These are phyloP conservation scores for Periconia digitata DNA, from an alignment of 2,329 filamentous ascomycete species.

Conservation along the genomic window DNA sequence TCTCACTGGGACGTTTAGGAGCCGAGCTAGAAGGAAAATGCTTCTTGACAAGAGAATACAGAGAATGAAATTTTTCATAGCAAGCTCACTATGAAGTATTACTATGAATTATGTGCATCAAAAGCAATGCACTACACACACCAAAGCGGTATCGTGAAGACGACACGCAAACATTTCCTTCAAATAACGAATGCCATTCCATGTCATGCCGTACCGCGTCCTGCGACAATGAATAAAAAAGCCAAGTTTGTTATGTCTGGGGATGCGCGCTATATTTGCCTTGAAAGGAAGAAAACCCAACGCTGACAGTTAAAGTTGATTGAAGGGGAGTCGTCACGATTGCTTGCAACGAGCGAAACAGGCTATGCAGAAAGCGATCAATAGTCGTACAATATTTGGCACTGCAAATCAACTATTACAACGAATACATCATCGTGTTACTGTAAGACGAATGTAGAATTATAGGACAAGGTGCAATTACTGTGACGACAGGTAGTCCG, in stretches of 20 bases:
- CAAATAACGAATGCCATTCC: background rate
- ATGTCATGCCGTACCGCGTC: background rate
- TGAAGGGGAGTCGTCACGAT: slow-evolving; percentile 10
- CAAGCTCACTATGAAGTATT: background rate
- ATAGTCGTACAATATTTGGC: slow-evolving; percentile 35
- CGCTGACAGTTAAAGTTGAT: slow-evolving; percentile 15
- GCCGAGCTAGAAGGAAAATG: too few relatives aligned
- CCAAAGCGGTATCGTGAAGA: background rate
- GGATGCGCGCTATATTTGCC: background rate
- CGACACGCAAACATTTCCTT: background rate
- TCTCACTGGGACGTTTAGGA: too few relatives aligned
- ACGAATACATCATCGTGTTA: background rate
- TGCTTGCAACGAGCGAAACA: slow-evolving; percentile 10
- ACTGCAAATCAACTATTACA: slow-evolving; percentile 10
- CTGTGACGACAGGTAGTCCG: slow-evolving; percentile 35
- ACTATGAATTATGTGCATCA: background rate
- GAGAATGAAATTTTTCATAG: background rate
- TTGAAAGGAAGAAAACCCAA: background rate
- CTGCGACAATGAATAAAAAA: background rate
- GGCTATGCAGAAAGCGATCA: slow-evolving; percentile 26
- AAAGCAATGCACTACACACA: background rate
- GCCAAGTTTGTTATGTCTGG: background rate
- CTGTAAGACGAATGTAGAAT: background rate
- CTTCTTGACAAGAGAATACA: background rate
- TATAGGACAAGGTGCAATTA: background rate